These are phyloP conservation scores for Hypoxylon sp. DNA, from an alignment of 2,329 filamentous ascomycete species.

Conservation along the genomic window DNA sequence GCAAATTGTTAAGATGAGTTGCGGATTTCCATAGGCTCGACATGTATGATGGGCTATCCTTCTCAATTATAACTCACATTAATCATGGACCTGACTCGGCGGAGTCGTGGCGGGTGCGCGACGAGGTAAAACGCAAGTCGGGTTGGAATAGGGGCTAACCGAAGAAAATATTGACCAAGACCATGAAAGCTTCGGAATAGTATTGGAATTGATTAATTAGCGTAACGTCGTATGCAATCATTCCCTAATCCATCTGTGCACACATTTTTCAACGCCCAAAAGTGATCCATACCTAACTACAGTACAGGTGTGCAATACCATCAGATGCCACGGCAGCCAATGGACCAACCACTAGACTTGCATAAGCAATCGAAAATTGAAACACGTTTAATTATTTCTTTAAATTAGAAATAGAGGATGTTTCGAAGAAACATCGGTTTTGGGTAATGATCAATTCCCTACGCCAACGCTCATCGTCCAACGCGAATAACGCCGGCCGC, in stretches of 20 bases:
- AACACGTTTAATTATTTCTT: too few relatives aligned
- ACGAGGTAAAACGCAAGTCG: neutral
- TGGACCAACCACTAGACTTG: slow-evolving; percentile 1
- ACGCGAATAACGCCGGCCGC: slow-evolving; percentile 92
- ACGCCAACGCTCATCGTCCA: slow-evolving; percentile 58
- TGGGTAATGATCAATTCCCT: too few relatives aligned
- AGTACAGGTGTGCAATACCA: slow-evolving; percentile 26
- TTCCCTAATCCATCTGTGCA: slow-evolving; percentile 28
- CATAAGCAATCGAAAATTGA: too few relatives aligned
- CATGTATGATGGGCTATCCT: neutral
- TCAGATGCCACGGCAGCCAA: slow-evolving; percentile 7
- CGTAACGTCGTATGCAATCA: slow-evolving; percentile 33
- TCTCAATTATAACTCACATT: neutral
- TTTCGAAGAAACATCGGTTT: too few relatives aligned
- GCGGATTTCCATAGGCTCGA: neutral
- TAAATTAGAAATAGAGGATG: too few relatives aligned
- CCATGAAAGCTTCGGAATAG: neutral
- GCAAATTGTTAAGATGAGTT: too few relatives aligned
- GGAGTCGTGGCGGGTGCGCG: neutral
- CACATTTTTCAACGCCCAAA: slow-evolving; percentile 41
- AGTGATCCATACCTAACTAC: slow-evolving; percentile 32
- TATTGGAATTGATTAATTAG: slow-evolving; percentile 20
- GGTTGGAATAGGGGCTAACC: neutral
- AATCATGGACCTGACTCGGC: neutral
- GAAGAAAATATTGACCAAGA: neutral